Base-by-base conservation (phyloP, 2,329 filamentous ascomycete species). In the Fusarium haematococcum region DNA sequence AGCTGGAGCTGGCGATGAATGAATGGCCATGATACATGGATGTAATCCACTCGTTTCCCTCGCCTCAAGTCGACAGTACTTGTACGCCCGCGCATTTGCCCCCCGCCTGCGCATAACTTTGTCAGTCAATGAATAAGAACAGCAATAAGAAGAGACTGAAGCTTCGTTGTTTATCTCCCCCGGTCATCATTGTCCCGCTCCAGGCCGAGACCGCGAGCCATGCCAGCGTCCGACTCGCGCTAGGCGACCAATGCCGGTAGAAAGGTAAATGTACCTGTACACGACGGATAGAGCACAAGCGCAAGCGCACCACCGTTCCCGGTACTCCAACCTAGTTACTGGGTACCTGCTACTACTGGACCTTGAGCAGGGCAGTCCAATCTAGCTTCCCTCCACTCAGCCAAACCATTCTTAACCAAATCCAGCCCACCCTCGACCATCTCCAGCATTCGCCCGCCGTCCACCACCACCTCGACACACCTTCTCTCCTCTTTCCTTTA, bases 381-480 rank as follows among this genome's bases (percentile, higher is more conserved):
- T 37, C 50, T 58, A 54, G 71, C 60, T 65, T 70, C 74, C 72
- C 69, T 73, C 37, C 62, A 57, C 54, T 71, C 56, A 27, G 18
- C 57, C 57, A 41, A 41, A 43, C 35, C 57, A 59, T 59, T 37
- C 56, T 54, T 58, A 43, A 41, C 63, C 56, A 66, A 41, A 71
- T 73, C 59, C 63, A 75, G 69, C 58, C 64, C 63, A 64, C 67
- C 65, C 72, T 65, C 32, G 35, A 60, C 52, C 60, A 56, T 75
- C 73, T 71, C 67, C 69, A 75, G 73, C 69, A 69, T 75, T 75
- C 73, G 70, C 70, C 69, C 65, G 65, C 39, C 66, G 58, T 65
- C 66, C 72, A 71, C 66, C 73, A 74, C 56, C 67, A 59, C 50
- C 59, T 65, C 61, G 50, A 70, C 50, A 25, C 41, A 54, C 65